Evolutionary conservation across 306 rosid species (phyloP), one percentile per base, ranked within the genome.

Genomic region (Sicyos edulis): DNA sequence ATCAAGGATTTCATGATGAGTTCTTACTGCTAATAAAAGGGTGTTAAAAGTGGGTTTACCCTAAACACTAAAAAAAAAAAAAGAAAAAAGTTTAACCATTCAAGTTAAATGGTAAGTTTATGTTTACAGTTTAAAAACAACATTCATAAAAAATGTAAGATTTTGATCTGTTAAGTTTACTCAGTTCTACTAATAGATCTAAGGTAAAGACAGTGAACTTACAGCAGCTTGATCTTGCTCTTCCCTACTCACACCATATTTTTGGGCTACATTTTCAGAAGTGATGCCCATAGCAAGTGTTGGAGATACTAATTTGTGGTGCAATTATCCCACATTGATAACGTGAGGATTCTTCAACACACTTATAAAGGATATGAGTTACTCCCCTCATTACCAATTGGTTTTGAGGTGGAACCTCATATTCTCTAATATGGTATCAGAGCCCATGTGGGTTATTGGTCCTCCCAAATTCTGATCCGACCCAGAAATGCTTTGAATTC

Each of bases 211-310:
- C 53, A 67, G 32, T 21, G 40, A 60, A 82, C 97, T 88, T 82
- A 90, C 98, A 80, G 97, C 97, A 51, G 97, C 96, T 34, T 69
- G 88, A 76, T 93, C 98, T 79, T 93, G 98, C 84, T 93, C 96
- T 76, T 79, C 79, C 81, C 95, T 84, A 8, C 95, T 90, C 58
- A 93, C 92, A 22, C 97, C 96, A 53, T 83, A 90, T 24, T 86
- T 84, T 40, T 80, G 75, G 9, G 97, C 97, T 40, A 93, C 95
- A 81, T 93, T 93, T 81, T 93, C 98, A 57, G 96, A 93, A 77
- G 98, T 93, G 20, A 87, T 57, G 40, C 97, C 98, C 95, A 93
- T 88, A n/a, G n/a, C n/a, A n/a, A n/a, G n/a, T n/a, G n/a, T n/a
- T n/a, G n/a, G n/a, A n/a, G n/a, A n/a, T n/a, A n/a, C n/a, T n/a